Evolutionary conservation across 208 protist species (phyloP).

Genomic region (Crithidia bombi): DNA sequence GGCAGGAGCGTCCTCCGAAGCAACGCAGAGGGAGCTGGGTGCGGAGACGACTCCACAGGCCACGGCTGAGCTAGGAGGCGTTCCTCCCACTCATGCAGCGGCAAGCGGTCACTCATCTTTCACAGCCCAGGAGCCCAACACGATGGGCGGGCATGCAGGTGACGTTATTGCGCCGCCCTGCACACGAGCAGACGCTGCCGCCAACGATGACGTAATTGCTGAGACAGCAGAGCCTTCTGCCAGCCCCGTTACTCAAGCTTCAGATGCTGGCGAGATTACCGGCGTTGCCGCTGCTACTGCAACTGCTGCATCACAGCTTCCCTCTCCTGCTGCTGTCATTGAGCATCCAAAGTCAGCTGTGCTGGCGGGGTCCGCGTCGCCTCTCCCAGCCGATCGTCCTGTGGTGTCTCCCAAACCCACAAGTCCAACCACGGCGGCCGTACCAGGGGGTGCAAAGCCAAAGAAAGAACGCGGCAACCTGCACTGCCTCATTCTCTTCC

Average conservation of each 20-base stretch:
- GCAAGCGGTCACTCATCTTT: too few relatives aligned
- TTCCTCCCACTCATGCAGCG: neutral
- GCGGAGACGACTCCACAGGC: neutral
- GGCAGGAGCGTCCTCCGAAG: too few relatives aligned
- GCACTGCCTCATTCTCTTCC: slow-evolving; percentile 89
- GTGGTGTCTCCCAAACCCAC: neutral
- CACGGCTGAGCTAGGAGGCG: neutral
- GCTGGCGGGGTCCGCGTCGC: neutral
- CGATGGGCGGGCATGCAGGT: too few relatives aligned
- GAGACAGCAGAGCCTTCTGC: neutral
- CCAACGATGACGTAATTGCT: neutral
- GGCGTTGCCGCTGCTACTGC: slow-evolving; percentile 4
- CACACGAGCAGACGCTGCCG: neutral
- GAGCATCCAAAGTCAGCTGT: neutral
- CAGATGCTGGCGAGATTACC: neutral
- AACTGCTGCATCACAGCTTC: neutral
- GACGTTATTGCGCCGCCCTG: neutral
- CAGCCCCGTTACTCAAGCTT: neutral
- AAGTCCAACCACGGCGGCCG: neutral
- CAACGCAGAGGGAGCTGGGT: too few relatives aligned
- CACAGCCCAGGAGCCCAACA: too few relatives aligned
- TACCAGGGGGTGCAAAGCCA: neutral
- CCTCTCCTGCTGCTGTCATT: neutral
- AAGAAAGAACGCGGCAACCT: slow-evolving; percentile 66
- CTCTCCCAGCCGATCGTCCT: neutral